Percentiles rank a stretch among this genome's conserved stretches.
Evolutionary conservation across 75 land plant genomes (phyloP).

Genomic region (Pinus albicaulis): DNA sequence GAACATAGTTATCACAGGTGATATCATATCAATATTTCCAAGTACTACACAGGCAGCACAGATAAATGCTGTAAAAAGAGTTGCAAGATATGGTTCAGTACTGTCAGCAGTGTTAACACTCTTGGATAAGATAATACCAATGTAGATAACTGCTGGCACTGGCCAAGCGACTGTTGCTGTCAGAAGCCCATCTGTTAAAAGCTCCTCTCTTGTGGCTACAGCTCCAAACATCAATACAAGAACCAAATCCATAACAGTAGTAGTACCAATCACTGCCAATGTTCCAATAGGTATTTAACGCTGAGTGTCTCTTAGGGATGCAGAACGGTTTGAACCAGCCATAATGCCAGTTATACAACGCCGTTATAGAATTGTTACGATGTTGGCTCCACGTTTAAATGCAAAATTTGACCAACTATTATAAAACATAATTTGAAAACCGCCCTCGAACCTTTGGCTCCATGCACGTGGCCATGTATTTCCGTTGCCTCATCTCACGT

Average conservation of each 20-base stretch:
- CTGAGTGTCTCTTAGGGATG: constrained; percentile 92
- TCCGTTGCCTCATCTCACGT: too few relatives aligned
- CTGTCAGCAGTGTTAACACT: constrained; percentile 84
- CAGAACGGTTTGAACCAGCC: constrained; percentile 99
- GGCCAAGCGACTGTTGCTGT: constrained; percentile 99
- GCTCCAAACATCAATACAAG: constrained; percentile 89
- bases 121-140: constrained; percentile 94
- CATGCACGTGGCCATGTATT: too few relatives aligned
- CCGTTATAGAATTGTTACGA: too few relatives aligned
- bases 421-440: too few relatives aligned
- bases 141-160: constrained; percentile 79
- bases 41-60: constrained; percentile 87
- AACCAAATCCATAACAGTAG: constrained; percentile 70
- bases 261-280: constrained; percentile 81
- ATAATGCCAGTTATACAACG: constrained; percentile 99
- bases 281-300: constrained; percentile 96
- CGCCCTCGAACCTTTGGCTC: too few relatives aligned
- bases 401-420: too few relatives aligned
- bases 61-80: constrained; percentile 90
- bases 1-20: constrained; percentile 97
- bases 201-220: constrained; percentile 83
- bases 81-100: constrained; percentile 84
- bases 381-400: too few relatives aligned
- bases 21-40: constrained; percentile 96
- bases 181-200: constrained; percentile 84